Percentiles rank a stretch among this genome's conserved stretches.
These are phyloP conservation scores for Hymenoscyphus fructigenus DNA, from an alignment of 2,329 filamentous ascomycete species.

Conservation along the genomic window DNA sequence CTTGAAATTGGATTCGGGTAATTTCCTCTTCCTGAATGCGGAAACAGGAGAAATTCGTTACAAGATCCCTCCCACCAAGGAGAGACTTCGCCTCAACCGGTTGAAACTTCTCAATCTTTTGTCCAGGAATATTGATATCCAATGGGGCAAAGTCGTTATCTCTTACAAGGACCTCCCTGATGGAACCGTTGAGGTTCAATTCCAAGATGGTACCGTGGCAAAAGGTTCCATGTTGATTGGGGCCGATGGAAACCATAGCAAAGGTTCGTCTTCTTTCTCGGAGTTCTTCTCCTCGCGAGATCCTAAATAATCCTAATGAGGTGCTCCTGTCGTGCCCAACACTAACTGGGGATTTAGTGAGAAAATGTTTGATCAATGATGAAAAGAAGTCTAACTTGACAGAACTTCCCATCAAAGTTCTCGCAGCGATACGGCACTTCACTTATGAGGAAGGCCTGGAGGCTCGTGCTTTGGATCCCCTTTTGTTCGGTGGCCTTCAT, in stretches of 20 bases:
- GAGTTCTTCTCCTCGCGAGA: not conserved
- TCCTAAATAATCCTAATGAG: not conserved
- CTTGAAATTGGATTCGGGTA: not conserved
- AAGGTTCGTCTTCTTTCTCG: slow-evolving; percentile 1
- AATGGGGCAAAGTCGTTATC: slow-evolving; percentile 2
- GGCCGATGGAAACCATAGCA: slow-evolving; percentile 5
- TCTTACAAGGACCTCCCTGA: slow-evolving; percentile 1
- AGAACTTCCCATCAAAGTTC: slow-evolving; percentile 1
- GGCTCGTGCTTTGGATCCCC: slow-evolving; percentile 3
- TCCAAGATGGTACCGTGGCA: not conserved
- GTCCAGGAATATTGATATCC: not conserved
- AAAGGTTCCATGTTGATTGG: slow-evolving; percentile 2
- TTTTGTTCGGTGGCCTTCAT: slow-evolving; percentile 2
- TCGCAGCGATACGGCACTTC: not conserved
- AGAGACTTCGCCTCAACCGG: slow-evolving; percentile 2
- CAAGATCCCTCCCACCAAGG: slow-evolving; percentile 5
- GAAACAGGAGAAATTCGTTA: slow-evolving; percentile 7
- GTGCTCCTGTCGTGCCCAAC: not conserved
- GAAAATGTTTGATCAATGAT: slow-evolving; percentile 2
- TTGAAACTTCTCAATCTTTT: slow-evolving; percentile 4
- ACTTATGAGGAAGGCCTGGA: slow-evolving; percentile 4
- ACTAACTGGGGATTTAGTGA: not conserved
- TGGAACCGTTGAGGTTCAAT: slow-evolving; percentile 4
- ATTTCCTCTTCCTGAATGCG: slow-evolving; percentile 5
- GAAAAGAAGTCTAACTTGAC: not conserved